Evolutionary conservation across 257 asterid species (phyloP).

Genomic region (Apocynum venetum): DNA sequence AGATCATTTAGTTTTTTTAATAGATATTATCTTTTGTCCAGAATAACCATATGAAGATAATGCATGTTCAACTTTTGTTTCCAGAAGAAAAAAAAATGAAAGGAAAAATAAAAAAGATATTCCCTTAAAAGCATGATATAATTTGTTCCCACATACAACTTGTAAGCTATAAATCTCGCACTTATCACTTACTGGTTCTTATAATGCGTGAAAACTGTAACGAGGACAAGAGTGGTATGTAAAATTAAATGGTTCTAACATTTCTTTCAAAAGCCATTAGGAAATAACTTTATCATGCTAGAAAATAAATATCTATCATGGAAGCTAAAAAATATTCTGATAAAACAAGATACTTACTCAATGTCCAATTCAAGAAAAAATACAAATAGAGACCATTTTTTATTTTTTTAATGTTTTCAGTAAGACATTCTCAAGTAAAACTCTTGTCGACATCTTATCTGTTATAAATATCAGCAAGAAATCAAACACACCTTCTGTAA

Average conservation of each 20-base stretch:
- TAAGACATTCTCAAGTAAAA: not conserved
- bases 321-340: not conserved
- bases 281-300: not conserved
- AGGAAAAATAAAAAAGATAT: not conserved
- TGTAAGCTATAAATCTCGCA: not conserved
- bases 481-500: constrained; percentile 47
- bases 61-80: not conserved
- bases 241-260: not conserved
- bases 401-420: not conserved
- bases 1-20: too few species aligned
- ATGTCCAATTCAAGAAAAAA: not conserved
- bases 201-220: not conserved
- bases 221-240: not conserved
- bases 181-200: not conserved
- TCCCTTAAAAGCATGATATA: not conserved
- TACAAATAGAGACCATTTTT: too few species aligned
- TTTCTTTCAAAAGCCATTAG: not conserved
- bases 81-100: not conserved
- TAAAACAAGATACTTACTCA: not conserved
- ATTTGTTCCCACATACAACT: not conserved
- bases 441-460: constrained; percentile 6
- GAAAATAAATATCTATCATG: not conserved
- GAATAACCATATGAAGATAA: not conserved
- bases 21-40: not conserved
- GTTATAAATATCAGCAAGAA: not conserved